A percentile compares a stretch with the other conserved stretches of the same genome.
phyloP scores from a whole-genome alignment of 208 protist species.

The Herpetomonas tarakana region DNA sequence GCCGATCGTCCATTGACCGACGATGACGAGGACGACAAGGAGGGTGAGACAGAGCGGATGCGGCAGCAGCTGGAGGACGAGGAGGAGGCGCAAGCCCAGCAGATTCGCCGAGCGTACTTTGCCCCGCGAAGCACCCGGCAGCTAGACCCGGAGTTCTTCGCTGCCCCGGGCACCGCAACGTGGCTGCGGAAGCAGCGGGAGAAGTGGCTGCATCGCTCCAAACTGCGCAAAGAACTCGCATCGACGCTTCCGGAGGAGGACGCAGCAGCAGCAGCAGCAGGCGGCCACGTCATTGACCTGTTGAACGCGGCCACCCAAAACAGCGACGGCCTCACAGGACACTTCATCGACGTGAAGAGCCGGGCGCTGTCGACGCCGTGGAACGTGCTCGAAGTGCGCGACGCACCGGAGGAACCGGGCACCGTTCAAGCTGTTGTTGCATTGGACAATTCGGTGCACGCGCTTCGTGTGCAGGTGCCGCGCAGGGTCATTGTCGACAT shows the following conservation, averaged over 20 bases:
- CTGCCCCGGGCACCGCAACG: constrained; percentile 16
- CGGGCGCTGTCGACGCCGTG: constrained; percentile 66
- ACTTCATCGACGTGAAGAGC: constrained; percentile 83
- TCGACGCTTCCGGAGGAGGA: constrained; percentile 4
- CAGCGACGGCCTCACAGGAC: constrained; percentile 1
- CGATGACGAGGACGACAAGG: constrained; percentile 24
- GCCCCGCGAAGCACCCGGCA: constrained; percentile 45
- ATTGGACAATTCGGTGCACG: constrained; percentile 56
- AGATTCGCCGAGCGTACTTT: constrained; percentile 63
- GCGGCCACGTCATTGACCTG: background rate
- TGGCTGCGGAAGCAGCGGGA: constrained; percentile 60
- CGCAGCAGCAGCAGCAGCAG: background rate
- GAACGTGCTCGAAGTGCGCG: constrained; percentile 82
- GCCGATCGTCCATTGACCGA: constrained; percentile 29
- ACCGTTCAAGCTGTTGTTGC: constrained; percentile 61
- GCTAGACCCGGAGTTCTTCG: constrained; percentile 80
- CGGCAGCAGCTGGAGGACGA: constrained; percentile 50
- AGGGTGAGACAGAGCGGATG: constrained; percentile 47
- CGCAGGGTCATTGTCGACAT: constrained; percentile 65
- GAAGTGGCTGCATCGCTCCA: constrained; percentile 70
- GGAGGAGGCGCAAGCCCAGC: constrained; percentile 31
- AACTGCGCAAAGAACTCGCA: constrained; percentile 71
- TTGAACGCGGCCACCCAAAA: constrained; percentile 11
- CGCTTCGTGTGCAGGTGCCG: constrained; percentile 67
- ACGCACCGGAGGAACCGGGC: constrained; percentile 43